Conservation (phyloP, 176 grass and related monocot species). For the Eragrostis curvula region DNA sequence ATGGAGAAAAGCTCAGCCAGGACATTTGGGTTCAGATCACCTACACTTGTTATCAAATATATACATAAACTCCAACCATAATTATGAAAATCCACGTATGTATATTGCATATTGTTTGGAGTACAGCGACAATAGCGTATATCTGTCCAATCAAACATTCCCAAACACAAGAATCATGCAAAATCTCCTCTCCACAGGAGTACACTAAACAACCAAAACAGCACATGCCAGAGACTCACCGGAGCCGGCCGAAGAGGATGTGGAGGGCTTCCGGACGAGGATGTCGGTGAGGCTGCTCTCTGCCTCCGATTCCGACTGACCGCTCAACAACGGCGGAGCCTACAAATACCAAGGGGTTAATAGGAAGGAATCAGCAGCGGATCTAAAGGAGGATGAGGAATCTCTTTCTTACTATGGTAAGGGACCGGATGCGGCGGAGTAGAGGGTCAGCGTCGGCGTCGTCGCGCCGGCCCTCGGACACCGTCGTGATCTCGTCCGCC, state of each 20-base stretch:
- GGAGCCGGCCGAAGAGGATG: conserved; percentile 35
- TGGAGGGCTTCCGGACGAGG: conserved; percentile 61
- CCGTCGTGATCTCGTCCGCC: conserved; percentile 76
- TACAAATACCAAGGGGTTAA: conserved; percentile 31
- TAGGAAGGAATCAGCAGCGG: not conserved
- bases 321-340: conserved; percentile 66
- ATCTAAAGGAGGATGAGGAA: not conserved
- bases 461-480: conserved; percentile 55
- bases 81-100: not conserved
- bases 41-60: conserved; percentile 38
- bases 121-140: not conserved
- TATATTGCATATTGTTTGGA: not conserved
- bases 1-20: conserved; percentile 79
- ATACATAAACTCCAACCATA: conserved; percentile 18
- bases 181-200: not conserved
- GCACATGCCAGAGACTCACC: conserved; percentile 24
- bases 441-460: conserved; percentile 49
- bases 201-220: not conserved
- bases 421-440: conserved; percentile 51
- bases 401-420: conserved; percentile 50
- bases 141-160: conserved; percentile 14
- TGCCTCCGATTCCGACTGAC: conserved; percentile 40
- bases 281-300: conserved; percentile 78
- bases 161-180: not conserved
- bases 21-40: conserved; percentile 72